Percentiles rank a stretch among this genome's conserved stretches.
phyloP scores from a whole-genome alignment of 768 basidiomycete species.

The Pleurotus pulmonarius region DNA sequence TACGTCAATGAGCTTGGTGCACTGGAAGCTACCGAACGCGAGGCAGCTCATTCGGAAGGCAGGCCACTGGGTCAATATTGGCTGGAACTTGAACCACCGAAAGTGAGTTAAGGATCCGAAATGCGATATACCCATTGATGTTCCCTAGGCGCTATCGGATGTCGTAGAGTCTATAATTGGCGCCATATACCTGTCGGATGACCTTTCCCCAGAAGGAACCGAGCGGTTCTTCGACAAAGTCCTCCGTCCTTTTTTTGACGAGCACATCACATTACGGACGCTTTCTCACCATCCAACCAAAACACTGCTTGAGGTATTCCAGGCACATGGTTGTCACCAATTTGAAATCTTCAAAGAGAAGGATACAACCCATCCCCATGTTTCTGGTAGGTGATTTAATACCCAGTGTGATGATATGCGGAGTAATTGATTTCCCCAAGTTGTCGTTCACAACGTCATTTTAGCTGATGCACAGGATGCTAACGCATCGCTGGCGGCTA shows the following conservation, averaged over 20 bases:
- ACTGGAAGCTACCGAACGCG: constrained; percentile 45
- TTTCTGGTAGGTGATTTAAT: constrained; percentile 44
- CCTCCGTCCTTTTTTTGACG: constrained; percentile 76
- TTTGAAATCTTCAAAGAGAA: constrained; percentile 59
- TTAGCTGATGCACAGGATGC: constrained; percentile 55
- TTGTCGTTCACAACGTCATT: constrained; percentile 62
- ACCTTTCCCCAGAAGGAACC: constrained; percentile 57
- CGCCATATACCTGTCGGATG: constrained; percentile 75
- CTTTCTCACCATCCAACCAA: constrained; percentile 77
- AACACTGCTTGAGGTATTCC: constrained; percentile 67
- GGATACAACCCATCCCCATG: constrained; percentile 29
- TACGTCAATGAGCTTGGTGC: constrained; percentile 49
- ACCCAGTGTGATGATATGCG: constrained; percentile 3
- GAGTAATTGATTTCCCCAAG: constrained; percentile 29
- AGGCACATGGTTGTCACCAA: constrained; percentile 66
- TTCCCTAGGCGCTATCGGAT: constrained; percentile 65
- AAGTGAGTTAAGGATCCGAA: constrained; percentile 38
- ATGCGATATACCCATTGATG: background rate
- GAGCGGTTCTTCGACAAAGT: constrained; percentile 64
- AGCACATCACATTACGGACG: constrained; percentile 68
- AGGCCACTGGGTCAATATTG: constrained; percentile 69
- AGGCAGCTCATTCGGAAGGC: constrained; percentile 42
- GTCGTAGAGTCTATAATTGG: constrained; percentile 79
- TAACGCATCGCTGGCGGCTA: constrained; percentile 50
- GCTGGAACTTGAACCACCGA: constrained; percentile 73